A percentile compares a stretch with the other conserved stretches of the same genome.
These are phyloP conservation scores for Alternaria longipes DNA, from an alignment of 2,329 filamentous ascomycete species.

Conservation along the genomic window DNA sequence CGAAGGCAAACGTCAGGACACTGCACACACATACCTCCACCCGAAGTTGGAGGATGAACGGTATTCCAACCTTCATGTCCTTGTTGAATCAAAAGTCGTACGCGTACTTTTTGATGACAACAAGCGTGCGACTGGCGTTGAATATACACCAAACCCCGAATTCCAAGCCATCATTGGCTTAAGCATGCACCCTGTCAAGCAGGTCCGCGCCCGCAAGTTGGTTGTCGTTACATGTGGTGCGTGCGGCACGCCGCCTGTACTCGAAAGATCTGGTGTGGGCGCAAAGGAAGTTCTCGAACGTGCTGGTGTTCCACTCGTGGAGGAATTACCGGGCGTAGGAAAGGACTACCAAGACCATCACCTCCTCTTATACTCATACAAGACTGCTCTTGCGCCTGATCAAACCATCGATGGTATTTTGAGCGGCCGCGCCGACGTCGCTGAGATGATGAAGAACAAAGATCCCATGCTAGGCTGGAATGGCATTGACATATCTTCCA, in stretches of 20 bases:
- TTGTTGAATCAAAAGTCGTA: conserved; percentile 65
- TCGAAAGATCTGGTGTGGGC: conserved; percentile 72
- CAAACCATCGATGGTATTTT: conserved; percentile 66
- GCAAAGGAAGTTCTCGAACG: conserved; percentile 58
- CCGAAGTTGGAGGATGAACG: conserved; percentile 60
- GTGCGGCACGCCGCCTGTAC: conserved; percentile 63
- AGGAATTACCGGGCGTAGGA: conserved; percentile 69
- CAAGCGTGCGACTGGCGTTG: conserved; percentile 66
- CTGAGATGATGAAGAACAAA: conserved; percentile 57
- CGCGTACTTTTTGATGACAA: conserved; percentile 64
- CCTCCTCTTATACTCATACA: conserved; percentile 63
- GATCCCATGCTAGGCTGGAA: conserved; percentile 67
- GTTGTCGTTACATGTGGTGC: conserved; percentile 64
- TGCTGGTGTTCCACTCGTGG: conserved; percentile 62
- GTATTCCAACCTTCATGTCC: conserved; percentile 67
- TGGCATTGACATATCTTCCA: conserved; percentile 63
- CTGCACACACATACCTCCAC: conserved; percentile 65
- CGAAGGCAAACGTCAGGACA: conserved; percentile 66
- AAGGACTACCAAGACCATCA: conserved; percentile 72
- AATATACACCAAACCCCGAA: conserved; percentile 62
- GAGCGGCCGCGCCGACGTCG: conserved; percentile 58
- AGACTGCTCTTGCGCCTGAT: conserved; percentile 54
- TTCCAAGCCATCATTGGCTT: conserved; percentile 42
- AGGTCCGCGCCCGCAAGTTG: conserved; percentile 63
- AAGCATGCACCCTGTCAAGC: conserved; percentile 48